Conservation (phyloP, 805 yeast genomes). For the Ogataea chonburiensis region DNA sequence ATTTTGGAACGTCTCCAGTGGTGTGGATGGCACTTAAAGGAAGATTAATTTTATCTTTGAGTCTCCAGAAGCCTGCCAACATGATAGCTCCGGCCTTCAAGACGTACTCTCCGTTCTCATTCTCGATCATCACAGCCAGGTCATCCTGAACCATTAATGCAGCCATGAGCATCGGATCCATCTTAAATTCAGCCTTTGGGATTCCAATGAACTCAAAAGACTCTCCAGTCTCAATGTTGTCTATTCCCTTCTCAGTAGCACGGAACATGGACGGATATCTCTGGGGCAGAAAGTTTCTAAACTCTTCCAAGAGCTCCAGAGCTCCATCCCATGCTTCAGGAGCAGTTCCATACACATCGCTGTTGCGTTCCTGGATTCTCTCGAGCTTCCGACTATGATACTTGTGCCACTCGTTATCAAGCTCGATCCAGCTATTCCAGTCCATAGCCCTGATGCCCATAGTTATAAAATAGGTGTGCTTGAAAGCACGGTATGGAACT, state of each 20-base stretch:
- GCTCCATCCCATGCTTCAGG: conserved; percentile 54
- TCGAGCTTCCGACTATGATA: conserved; percentile 52
- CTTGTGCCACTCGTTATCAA: conserved; percentile 63
- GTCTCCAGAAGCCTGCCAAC: conserved; percentile 70
- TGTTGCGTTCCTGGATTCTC: conserved; percentile 47
- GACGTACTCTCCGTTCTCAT: conserved; percentile 53
- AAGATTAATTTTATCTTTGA: conserved; percentile 55
- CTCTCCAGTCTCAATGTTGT: conserved; percentile 56
- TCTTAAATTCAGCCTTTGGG: conserved; percentile 34
- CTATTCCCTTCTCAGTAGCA: conserved; percentile 45
- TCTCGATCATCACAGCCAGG: conserved; percentile 64
- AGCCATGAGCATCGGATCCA: conserved; percentile 60
- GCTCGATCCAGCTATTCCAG: conserved; percentile 61
- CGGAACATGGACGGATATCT: conserved; percentile 58
- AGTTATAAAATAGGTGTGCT: conserved; percentile 59
- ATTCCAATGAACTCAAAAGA: conserved; percentile 36
- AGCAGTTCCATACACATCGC: conserved; percentile 48
- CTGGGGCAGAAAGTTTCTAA: conserved; percentile 50
- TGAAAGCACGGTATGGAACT: conserved; percentile 65
- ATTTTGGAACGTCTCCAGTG: conserved; percentile 67
- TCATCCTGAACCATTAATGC: conserved; percentile 64
- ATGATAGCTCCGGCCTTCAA: conserved; percentile 62
- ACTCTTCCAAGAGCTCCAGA: conserved; percentile 52
- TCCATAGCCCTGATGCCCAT: conserved; percentile 71
- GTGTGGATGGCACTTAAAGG: conserved; percentile 60